A percentile compares a stretch with the other conserved stretches of the same genome.
Conservation (phyloP, 208 protist genomes). For the Trypanosomatidae sp. region DNA sequence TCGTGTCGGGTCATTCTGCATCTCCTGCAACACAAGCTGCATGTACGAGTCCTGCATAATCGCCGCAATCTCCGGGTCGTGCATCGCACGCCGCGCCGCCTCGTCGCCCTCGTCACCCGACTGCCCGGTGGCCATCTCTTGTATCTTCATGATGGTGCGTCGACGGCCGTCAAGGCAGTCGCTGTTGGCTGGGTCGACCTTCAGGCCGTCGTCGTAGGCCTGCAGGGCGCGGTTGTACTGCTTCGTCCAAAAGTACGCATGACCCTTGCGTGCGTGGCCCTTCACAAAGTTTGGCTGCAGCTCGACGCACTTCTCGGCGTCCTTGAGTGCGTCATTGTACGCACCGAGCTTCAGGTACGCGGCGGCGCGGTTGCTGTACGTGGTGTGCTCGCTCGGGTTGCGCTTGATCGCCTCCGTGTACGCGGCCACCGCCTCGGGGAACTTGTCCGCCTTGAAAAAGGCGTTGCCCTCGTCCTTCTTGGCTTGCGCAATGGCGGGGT, state of each 20-base stretch:
- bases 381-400: slow-evolving; percentile 88
- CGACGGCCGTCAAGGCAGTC: slow-evolving; percentile 83
- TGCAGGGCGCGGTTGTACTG: slow-evolving; percentile 94
- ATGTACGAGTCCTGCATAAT: slow-evolving; percentile 91
- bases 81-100: slow-evolving; percentile 77
- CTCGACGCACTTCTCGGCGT: slow-evolving; percentile 92
- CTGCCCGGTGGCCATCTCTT: slow-evolving; percentile 79
- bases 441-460: slow-evolving; percentile 93
- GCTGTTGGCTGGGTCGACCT: slow-evolving; percentile 84
- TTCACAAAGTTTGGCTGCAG: slow-evolving; percentile 93
- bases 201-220: slow-evolving; percentile 91
- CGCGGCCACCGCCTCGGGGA: slow-evolving; percentile 87
- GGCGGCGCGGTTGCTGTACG: slow-evolving; percentile 93
- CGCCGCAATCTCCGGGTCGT: slow-evolving; percentile 91
- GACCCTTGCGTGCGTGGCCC: slow-evolving; percentile 81
- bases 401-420: slow-evolving; percentile 92
- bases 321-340: slow-evolving; percentile 88
- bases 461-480: slow-evolving; percentile 93
- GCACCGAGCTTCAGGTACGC: slow-evolving; percentile 95
- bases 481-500: slow-evolving; percentile 77
- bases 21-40: slow-evolving; percentile 85
- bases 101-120: slow-evolving; percentile 80
- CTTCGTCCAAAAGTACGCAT: slow-evolving; percentile 91
- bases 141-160: slow-evolving; percentile 87
- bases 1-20: slow-evolving; percentile 80